A percentile compares a stretch with the other conserved stretches of the same genome.
Conservation (phyloP, 1,139 yeast genomes). For the Pneumocystis murina region DNA sequence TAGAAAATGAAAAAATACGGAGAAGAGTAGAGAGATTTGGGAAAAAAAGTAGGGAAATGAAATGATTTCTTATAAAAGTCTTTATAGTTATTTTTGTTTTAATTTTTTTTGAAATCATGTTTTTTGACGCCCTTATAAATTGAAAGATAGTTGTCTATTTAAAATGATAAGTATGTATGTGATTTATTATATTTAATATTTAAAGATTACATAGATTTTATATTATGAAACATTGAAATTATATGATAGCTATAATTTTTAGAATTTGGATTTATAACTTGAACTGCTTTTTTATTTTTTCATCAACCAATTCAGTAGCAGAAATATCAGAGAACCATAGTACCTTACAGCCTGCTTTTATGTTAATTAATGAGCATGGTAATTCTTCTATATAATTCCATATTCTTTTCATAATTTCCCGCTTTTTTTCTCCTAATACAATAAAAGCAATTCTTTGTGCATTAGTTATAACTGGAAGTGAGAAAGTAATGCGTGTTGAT, state of each 20-base stretch:
- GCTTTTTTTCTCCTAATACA: conserved; percentile 53
- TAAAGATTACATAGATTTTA: background rate
- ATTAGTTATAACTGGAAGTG: conserved; percentile 90
- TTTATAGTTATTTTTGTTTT: conserved; percentile 5
- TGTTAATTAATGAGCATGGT: conserved; percentile 87
- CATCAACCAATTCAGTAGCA: conserved; percentile 70
- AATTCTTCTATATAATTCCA: conserved; percentile 97
- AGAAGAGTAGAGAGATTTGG: conserved; percentile 11
- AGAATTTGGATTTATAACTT: conserved; percentile 22
- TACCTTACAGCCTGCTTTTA: conserved; percentile 90
- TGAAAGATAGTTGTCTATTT: background rate
- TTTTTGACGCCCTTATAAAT: background rate
- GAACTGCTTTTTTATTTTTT: background rate
- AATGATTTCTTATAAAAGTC: background rate
- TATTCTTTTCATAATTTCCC: conserved; percentile 79
- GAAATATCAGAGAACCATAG: conserved; percentile 97
- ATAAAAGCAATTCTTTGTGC: conserved; percentile 32
- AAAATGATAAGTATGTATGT: background rate
- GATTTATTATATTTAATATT: background rate
- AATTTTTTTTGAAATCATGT: background rate
- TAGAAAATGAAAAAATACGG: conserved; percentile 11
- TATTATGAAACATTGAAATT: background rate
- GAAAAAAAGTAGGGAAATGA: background rate
- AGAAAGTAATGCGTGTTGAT: conserved; percentile 69
- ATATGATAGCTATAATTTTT: background rate